A percentile compares a stretch with the other conserved stretches of the same genome.
Conservation (phyloP, 352 stramenopile genomes). For the Aphanomyces euteiches region DNA sequence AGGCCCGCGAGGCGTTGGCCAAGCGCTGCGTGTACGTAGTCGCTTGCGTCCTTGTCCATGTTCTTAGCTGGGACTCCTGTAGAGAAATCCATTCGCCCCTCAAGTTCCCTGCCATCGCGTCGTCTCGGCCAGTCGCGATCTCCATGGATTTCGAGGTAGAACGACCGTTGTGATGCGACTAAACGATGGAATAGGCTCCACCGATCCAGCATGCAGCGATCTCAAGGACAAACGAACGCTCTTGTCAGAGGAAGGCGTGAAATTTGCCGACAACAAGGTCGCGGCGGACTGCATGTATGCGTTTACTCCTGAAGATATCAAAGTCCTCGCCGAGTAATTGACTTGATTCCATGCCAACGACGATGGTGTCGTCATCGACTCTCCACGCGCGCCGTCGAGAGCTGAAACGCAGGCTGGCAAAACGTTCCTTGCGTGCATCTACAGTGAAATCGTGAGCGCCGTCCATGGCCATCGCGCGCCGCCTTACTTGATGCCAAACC, state of each 20-base stretch:
- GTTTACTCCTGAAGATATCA: slow-evolving; percentile 35
- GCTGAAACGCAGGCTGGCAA: slow-evolving; percentile 22
- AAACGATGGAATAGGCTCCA: slow-evolving; percentile 40
- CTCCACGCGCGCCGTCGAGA: slow-evolving; percentile 10
- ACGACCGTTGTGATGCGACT: neutral
- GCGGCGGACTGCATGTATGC: slow-evolving; percentile 44
- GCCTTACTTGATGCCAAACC: slow-evolving; percentile 69
- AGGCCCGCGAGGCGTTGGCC: slow-evolving; percentile 67
- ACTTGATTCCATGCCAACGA: no score
- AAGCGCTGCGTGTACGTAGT: slow-evolving; percentile 66
- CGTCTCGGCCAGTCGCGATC: slow-evolving; percentile 59
- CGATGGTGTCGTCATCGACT: neutral
- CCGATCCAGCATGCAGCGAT: slow-evolving; percentile 50
- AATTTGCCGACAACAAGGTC: slow-evolving; percentile 63
- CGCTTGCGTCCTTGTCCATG: neutral
- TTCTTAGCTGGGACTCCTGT: neutral
- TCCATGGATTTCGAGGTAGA: slow-evolving; percentile 73
- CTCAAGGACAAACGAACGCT: slow-evolving; percentile 69
- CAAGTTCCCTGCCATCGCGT: slow-evolving; percentile 75
- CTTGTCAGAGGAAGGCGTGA: slow-evolving; percentile 58
- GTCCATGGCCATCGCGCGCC: neutral
- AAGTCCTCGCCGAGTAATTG: neutral
- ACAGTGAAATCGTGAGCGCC: slow-evolving; percentile 3
- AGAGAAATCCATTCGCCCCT: slow-evolving; percentile 82
- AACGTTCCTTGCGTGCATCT: slow-evolving; percentile 21